Conservation (phyloP, 495 filamentous ascomycete species). For the Xylaria telfairii region DNA sequence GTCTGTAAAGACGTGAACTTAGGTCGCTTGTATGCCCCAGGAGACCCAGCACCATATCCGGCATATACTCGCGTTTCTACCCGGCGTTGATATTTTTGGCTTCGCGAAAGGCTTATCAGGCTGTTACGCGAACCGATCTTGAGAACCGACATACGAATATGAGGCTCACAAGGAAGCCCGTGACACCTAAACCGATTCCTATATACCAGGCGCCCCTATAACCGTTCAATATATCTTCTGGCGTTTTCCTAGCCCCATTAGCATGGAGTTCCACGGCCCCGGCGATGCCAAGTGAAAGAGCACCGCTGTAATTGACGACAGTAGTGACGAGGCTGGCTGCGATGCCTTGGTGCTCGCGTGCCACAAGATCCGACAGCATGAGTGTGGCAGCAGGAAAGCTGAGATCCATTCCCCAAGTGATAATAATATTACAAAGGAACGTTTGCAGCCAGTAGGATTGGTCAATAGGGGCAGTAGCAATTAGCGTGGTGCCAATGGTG, state of each 20-base stretch:
- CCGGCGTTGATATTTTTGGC: background rate
- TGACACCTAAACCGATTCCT: conserved; percentile 34
- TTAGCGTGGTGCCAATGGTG: conserved; percentile 52
- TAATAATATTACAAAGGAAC: conserved; percentile 58
- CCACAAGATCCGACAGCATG: conserved; percentile 52
- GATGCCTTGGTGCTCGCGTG: conserved; percentile 53
- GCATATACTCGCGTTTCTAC: background rate
- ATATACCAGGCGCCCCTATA: conserved; percentile 49
- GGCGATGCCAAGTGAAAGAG: conserved; percentile 56
- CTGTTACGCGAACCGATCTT: conserved; percentile 12
- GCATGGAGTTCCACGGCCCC: conserved; percentile 51
- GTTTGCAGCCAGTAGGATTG: conserved; percentile 55
- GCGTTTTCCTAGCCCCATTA: conserved; percentile 40
- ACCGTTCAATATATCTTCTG: conserved; percentile 44
- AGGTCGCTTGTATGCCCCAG: background rate
- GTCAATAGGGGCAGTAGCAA: conserved; percentile 56
- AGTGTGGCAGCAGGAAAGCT: conserved; percentile 49
- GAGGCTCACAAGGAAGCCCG: conserved; percentile 33
- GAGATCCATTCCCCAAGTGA: conserved; percentile 63
- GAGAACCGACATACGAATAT: conserved; percentile 39
- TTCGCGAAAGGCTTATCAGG: background rate
- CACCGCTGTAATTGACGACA: conserved; percentile 55
- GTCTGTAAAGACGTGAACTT: background rate
- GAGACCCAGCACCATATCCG: background rate
- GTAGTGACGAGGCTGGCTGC: conserved; percentile 53